Conservation (phyloP, 78 protist genomes). For the Dictyostelium firmibasis region DNA sequence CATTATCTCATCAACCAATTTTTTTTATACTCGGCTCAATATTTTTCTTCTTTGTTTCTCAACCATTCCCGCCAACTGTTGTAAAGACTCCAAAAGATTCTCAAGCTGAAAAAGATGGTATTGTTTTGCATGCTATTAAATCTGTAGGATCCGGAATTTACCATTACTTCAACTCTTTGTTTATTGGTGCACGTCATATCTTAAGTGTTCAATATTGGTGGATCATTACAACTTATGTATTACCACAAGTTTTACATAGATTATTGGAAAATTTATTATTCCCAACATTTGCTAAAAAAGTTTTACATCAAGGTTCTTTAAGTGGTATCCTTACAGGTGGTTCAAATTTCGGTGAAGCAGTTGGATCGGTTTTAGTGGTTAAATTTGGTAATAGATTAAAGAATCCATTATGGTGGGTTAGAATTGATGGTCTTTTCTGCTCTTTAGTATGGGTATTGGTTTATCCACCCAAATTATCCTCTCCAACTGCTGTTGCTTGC, state of each 20-base stretch:
- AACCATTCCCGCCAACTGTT: conserved; percentile 63
- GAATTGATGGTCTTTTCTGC: conserved; percentile 47
- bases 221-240: conserved; percentile 52
- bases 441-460: conserved; percentile 52
- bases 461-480: conserved; percentile 45
- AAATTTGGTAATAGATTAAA: conserved; percentile 54
- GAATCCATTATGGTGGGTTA: conserved; percentile 78
- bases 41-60: not conserved
- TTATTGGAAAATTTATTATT: conserved; percentile 54
- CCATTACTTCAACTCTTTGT: conserved; percentile 25
- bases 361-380: conserved; percentile 33
- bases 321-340: conserved; percentile 70
- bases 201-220: conserved; percentile 44
- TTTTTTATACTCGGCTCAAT: not conserved
- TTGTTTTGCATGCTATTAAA: not conserved
- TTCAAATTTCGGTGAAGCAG: conserved; percentile 62
- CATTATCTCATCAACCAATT: conserved; percentile 25
- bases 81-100: not conserved
- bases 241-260: conserved; percentile 73
- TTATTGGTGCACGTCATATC: conserved; percentile 36
- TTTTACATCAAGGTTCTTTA: conserved; percentile 45
- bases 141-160: not conserved
- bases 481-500: conserved; percentile 23
- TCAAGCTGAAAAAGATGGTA: not conserved
- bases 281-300: conserved; percentile 70